Base-by-base conservation (phyloP, 2,329 filamentous ascomycete species). In the Escovopsis sp. region DNA sequence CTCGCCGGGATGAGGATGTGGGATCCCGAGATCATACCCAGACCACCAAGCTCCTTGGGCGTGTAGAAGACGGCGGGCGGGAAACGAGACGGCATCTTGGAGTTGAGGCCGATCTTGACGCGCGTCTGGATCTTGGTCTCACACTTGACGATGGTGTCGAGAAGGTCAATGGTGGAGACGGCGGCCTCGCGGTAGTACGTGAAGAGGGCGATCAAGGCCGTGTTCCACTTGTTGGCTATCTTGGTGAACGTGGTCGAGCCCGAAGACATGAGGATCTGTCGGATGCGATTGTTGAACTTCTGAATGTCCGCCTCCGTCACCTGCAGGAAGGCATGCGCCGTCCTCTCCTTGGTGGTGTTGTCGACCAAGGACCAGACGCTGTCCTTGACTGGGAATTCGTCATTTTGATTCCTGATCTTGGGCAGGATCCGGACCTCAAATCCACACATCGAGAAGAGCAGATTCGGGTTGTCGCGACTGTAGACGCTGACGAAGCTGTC, bases 161-260 rank as follows among this genome's bases (percentile, higher is more conserved):
- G 70, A 4, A 98, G 67, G 41, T 85, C 82, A 41, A 96, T 84
- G 0, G 92, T 98, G 1, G 88, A 94, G 2, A 96, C 88, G 13
- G 90, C 90, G 33, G 90, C 90, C 55, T 98, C 90, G 55, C 90
- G 84, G 54, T 98, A 98, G 60, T 98, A 98, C 0, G 90, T 96
- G 62, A 98, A 98, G 18, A 98, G 71, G 1, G 90, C 87, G 50
- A 98, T 98, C 45, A 98, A 61, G 2, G 85, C 90, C 0, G 90
- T 98, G 60, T 98, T 98, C 90, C 92, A 98, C 63, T 98, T 98
- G 63, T 98, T 98, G 32, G 92, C 90, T 51, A 98, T 98, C 70
- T 98, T 98, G 31, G 90, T 98, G 62, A 98, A 98, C 0, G 90
- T 98, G 0, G 90, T 98, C 5, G 85, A 94, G n/a, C 90, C 92